Evolutionary conservation across 495 filamentous ascomycete genomes (phyloP), one percentile per base, ranked within the genome.

Genomic region (Bombardia bombarda): DNA sequence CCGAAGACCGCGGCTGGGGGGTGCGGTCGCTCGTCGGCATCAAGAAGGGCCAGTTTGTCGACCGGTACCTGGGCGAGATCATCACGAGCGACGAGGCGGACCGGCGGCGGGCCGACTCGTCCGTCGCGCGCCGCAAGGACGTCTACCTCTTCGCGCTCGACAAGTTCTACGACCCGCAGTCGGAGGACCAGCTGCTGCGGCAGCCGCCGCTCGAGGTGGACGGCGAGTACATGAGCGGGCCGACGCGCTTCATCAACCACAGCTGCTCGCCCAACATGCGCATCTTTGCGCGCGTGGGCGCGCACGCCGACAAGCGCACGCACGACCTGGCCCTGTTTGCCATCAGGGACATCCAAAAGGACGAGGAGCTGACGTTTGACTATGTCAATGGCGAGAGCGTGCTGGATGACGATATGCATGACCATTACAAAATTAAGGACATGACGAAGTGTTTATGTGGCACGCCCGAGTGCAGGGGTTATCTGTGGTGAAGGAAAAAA

Each of bases 241-340:
- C 74, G 41, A 85, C 83, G 5, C 63, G 84, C 12, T 90, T 80
- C 54, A 75, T 87, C 58, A 87, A 86, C 50, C 85, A 88, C 53
- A 81, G 75, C 17, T 90, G 85, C 57, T 65, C 78, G 0, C 67
- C 81, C 0, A 81, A 95, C 52, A 82, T 87, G 62, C 75, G 83
- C 23, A 85, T 89, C 41, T 87, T 90, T 50, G 80, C 87, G 0
- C 85, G 92, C 0, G 86, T 87, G 7, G 82, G 79, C 14, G 86
- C 87, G 48, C 81, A 85, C 35, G 73, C 77, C 3, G 86, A 95
- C 46, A 70, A 77, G 21, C 69, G 74, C 12, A 67, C 95, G 9
- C 94, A 96, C 53, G 83, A 95, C 45, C 65, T 98, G 2, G 90
- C 87, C 0, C 80, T 96, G 47, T 98, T 98, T 49, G 84, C 90